These are phyloP conservation scores for Trypanosoma caninum DNA, from an alignment of 208 protist species.

Conservation along the genomic window DNA sequence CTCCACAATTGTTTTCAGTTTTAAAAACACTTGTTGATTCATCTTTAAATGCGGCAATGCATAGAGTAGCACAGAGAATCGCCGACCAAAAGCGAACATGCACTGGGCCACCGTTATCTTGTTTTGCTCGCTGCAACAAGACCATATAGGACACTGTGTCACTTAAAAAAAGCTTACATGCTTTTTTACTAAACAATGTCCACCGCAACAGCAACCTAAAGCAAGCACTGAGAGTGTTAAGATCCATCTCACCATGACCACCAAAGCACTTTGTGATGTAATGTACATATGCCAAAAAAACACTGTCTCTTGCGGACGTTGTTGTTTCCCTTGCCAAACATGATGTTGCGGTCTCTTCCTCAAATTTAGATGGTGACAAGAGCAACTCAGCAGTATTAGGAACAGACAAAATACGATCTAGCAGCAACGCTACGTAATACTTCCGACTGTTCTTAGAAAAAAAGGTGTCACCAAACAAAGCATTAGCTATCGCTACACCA, in stretches of 20 bases:
- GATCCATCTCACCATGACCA: slow-evolving; percentile 53
- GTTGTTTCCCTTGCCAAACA: neutral
- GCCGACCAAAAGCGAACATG: slow-evolving; percentile 72
- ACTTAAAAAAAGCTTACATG: slow-evolving; percentile 30
- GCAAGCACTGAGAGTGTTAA: slow-evolving; percentile 59
- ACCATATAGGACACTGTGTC: slow-evolving; percentile 38
- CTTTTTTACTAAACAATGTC: slow-evolving; percentile 19
- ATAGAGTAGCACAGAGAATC: slow-evolving; percentile 48
- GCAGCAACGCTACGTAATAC: slow-evolving; percentile 70
- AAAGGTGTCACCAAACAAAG: slow-evolving; percentile 15
- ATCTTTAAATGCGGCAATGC: slow-evolving; percentile 19
- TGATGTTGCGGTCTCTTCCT: neutral
- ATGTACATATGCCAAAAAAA: slow-evolving; percentile 46
- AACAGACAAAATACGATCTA: slow-evolving; percentile 38
- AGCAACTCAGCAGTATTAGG: slow-evolving; percentile 27
- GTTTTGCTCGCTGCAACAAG: slow-evolving; percentile 42
- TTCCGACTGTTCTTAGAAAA: slow-evolving; percentile 22
- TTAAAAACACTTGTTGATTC: too few relatives aligned
- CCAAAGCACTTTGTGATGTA: slow-evolving; percentile 49
- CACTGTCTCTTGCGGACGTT: slow-evolving; percentile 9
- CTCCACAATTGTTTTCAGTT: too few relatives aligned
- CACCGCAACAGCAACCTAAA: slow-evolving; percentile 44
- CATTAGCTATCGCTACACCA: slow-evolving; percentile 19
- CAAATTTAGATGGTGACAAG: slow-evolving; percentile 3
- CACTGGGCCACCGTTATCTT: slow-evolving; percentile 35